phyloP scores from a whole-genome alignment of 345 rosid species.

The Eutrema japonicum region DNA sequence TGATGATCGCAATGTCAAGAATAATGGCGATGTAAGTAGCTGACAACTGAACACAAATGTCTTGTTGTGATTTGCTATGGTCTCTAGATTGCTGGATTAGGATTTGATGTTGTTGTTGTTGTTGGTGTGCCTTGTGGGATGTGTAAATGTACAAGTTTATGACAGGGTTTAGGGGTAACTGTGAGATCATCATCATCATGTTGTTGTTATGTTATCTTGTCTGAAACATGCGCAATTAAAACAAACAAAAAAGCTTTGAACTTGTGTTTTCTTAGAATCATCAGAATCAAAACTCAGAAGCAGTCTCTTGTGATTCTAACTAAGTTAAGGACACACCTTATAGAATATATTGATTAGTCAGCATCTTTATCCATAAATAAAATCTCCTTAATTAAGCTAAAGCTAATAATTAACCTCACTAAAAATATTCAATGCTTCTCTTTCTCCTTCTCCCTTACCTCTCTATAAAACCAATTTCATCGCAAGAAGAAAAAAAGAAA shows the following conservation, averaged over 20 bases:
- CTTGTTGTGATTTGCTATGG: conserved; percentile 26
- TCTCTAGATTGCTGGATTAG: conserved; percentile 33
- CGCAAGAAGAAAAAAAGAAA: conserved; percentile 41
- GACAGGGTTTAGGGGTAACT: conserved; percentile 7
- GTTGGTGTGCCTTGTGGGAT: conserved; percentile 32
- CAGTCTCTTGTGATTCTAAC: conserved; percentile 15
- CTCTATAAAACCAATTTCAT: conserved; percentile 37
- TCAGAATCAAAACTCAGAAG: background rate
- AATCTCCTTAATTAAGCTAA: conserved; percentile 38
- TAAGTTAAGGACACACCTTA: background rate
- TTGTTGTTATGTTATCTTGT: conserved; percentile 16
- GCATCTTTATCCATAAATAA: conserved; percentile 31
- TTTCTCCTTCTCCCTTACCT: conserved; percentile 24
- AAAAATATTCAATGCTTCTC: conserved; percentile 36
- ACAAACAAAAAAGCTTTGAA: conserved; percentile 12
- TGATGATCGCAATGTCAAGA: conserved; percentile 32
- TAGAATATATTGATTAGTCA: conserved; percentile 22
- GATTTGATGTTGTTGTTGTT: conserved; percentile 12
- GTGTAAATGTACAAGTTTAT: conserved; percentile 40
- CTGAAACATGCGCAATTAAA: conserved; percentile 30
- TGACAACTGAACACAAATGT: conserved; percentile 32
- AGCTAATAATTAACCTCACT: conserved; percentile 39
- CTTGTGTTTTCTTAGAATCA: background rate
- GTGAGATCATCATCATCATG: conserved; percentile 15
- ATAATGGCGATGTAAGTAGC: conserved; percentile 48